Evolutionary conservation across 192 early-diverging fungal species (phyloP), one percentile per base, ranked within the genome.

Genomic region (Diversispora epigaea): DNA sequence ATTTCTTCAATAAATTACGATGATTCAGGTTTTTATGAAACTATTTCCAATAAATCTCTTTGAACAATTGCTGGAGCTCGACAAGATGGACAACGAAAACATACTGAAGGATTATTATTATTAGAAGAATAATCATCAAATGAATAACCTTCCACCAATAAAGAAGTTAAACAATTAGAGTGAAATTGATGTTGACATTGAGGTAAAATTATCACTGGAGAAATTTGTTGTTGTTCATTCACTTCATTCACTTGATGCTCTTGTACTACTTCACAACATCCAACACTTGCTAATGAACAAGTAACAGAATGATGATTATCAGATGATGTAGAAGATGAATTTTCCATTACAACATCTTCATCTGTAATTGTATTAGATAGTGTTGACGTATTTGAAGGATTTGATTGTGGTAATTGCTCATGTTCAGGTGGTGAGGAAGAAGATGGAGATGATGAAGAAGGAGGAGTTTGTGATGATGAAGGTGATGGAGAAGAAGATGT

Each of bases 101-200:
- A 6, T 39, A 57, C 39, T 2, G n/a, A 12, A 22, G 14, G 19
- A 32, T 56, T 39, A 15, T 22, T 68, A 32, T 32, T 32, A 32
- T 32, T 2, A 6, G n/a, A n/a, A n/a, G 25, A 40, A 15, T 17
- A 15, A 4, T 32, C 22, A 43, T 64, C 47, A 3, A 50, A 6
- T 19, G 58, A 64, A 64, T 75, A 75, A 8, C 73, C 73, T 43
- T 63, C 60, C 10, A 75, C 46, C n/a, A 64, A 12, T 64, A 75
- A 65, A 4, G 58, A 52, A 5, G 60, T 75, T 49, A 75, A 39
- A 75, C 73, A 75, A 21, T 60, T 47, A 52, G 61, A 32, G 25
- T 75, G 73, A 43, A 75, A 75, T 25, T 40, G 21, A 39, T 75
- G 73, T 52, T 64, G 73, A 52, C 73, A 75, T 52, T 52, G 73